These are phyloP conservation scores for Cordyceps farinosa DNA, from an alignment of 2,329 filamentous ascomycete species.

Conservation along the genomic window DNA sequence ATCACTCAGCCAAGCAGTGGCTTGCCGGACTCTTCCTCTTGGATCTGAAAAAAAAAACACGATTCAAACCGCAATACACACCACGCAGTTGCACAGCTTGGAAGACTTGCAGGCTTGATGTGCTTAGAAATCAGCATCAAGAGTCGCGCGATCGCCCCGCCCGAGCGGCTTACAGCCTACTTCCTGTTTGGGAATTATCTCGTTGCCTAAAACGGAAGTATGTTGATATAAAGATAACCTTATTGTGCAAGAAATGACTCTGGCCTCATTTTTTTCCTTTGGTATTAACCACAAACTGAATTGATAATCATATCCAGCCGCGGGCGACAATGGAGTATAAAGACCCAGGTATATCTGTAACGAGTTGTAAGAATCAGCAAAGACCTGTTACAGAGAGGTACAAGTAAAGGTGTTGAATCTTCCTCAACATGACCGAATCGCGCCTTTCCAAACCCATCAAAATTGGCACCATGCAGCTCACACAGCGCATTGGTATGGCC, in stretches of 20 bases:
- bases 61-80: too few relatives aligned
- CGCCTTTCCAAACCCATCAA: not conserved
- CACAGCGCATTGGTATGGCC: constrained; percentile 49
- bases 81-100: too few relatives aligned
- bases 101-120: not conserved
- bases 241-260: not conserved
- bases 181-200: not conserved
- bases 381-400: too few relatives aligned
- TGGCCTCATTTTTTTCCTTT: not conserved
- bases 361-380: too few relatives aligned
- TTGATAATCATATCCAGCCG: not conserved
- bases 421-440: not conserved
- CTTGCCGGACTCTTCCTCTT: not conserved
- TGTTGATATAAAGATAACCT: not conserved
- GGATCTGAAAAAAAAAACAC: too few relatives aligned
- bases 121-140: not conserved
- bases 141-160: not conserved
- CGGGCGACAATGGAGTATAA: not conserved
- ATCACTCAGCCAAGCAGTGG: not conserved
- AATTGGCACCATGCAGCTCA: not conserved
- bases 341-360: not conserved
- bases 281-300: not conserved
- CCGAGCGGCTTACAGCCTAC: not conserved
- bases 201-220: not conserved
- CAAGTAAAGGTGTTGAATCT: not conserved